These are phyloP conservation scores for Pholiota conissans DNA, from an alignment of 768 basidiomycete genomes.

Conservation along the genomic window DNA sequence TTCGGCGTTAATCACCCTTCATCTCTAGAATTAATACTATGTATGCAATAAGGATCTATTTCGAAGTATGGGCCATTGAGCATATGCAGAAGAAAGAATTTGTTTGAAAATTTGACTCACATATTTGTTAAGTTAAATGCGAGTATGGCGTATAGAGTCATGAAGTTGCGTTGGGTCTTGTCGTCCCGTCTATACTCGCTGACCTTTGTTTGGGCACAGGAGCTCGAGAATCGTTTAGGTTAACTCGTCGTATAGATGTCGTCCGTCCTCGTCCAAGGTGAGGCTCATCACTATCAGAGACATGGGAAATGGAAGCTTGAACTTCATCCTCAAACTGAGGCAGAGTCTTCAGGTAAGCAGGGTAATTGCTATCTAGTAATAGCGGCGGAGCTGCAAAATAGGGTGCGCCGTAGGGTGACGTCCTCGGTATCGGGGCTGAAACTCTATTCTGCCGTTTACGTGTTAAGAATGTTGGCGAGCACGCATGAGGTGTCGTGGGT, in stretches of 20 bases:
- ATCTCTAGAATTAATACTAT: conserved; percentile 6
- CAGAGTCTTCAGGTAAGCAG: conserved; percentile 23
- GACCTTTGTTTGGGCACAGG: conserved; percentile 30
- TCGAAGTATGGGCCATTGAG: neutral
- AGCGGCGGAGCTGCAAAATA: conserved; percentile 44
- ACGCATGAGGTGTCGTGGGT: conserved; percentile 12
- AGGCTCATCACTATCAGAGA: conserved; percentile 13
- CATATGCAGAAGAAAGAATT: neutral
- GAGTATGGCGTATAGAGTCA: conserved; percentile 9
- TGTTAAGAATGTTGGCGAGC: conserved; percentile 23
- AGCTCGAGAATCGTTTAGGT: conserved; percentile 7
- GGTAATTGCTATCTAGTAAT: conserved; percentile 22
- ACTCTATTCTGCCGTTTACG: conserved; percentile 29
- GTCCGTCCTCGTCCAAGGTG: conserved; percentile 20
- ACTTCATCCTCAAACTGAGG: conserved; percentile 28
- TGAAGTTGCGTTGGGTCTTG: conserved; percentile 12
- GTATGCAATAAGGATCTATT: conserved; percentile 2
- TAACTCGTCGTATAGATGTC: conserved; percentile 19
- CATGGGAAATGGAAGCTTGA: conserved; percentile 7
- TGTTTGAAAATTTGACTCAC: conserved; percentile 7
- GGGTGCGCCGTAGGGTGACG: conserved; percentile 43
- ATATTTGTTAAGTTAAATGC: conserved; percentile 16
- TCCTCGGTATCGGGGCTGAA: conserved; percentile 35
- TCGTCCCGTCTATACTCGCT: conserved; percentile 30
- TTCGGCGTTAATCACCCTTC: neutral